A percentile compares a stretch with the other conserved stretches of the same genome.
Evolutionary conservation across 1,139 yeast species (phyloP).

Genomic region (Meyerozyma sp.): DNA sequence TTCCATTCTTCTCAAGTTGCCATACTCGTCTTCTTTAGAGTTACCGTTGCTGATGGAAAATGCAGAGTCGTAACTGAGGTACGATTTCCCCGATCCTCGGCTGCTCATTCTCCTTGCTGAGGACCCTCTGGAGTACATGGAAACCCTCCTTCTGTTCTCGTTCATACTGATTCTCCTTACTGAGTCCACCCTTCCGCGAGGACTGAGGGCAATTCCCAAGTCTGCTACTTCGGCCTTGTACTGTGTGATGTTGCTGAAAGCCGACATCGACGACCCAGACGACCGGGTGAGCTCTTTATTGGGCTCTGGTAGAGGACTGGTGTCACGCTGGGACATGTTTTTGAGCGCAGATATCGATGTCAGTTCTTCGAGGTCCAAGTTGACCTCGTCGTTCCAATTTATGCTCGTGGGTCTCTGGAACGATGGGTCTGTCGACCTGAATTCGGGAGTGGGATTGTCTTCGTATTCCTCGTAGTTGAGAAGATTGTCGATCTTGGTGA

Average conservation of each 20-base stretch:
- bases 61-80: constrained; percentile 53
- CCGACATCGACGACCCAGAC: constrained; percentile 16
- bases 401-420: constrained; percentile 40
- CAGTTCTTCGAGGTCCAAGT: constrained; percentile 21
- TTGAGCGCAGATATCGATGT: neutral
- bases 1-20: constrained; percentile 30
- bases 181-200: constrained; percentile 15
- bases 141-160: constrained; percentile 11
- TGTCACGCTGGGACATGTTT: neutral
- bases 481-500: constrained; percentile 33
- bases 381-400: constrained; percentile 40
- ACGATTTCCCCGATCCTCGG: constrained; percentile 43
- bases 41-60: constrained; percentile 34
- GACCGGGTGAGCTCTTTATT: neutral
- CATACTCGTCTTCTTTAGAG: constrained; percentile 9
- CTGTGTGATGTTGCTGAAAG: constrained; percentile 38
- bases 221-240: constrained; percentile 42
- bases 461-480: constrained; percentile 20
- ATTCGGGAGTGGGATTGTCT: neutral
- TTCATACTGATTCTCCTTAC: constrained; percentile 23
- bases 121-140: constrained; percentile 2
- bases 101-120: constrained; percentile 7
- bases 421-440: constrained; percentile 24
- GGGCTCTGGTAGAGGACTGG: neutral
- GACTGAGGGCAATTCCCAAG: constrained; percentile 42